Conservation (phyloP, 192 early-diverging fungal genomes). For the Entrophospora sp. region DNA sequence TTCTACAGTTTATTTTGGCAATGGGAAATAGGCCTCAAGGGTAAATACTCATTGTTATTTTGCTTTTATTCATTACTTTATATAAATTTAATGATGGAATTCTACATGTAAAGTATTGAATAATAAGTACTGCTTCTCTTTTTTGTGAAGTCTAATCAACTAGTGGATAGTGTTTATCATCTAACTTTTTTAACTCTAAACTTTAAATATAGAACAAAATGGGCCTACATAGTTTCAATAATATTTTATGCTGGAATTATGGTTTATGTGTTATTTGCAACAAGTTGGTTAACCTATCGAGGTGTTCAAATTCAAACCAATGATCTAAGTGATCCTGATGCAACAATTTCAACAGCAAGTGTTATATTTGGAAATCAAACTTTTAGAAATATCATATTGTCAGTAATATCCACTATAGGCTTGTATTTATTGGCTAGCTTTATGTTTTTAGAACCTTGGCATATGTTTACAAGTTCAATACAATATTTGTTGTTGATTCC, state of each 20-base stretch:
- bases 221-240: constrained; percentile 45
- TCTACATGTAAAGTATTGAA: no score
- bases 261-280: constrained; percentile 47
- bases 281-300: constrained; percentile 36
- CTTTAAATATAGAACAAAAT: constrained; percentile 46
- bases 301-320: constrained; percentile 25
- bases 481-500: constrained; percentile 73
- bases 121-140: no score
- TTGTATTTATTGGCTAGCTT: constrained; percentile 63
- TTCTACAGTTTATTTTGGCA: constrained; percentile 78
- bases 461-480: constrained; percentile 63
- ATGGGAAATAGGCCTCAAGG: constrained; percentile 97
- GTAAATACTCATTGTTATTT: no score
- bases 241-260: constrained; percentile 39
- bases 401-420: constrained; percentile 62
- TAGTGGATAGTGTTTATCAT: constrained; percentile 25
- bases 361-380: constrained; percentile 36
- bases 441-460: constrained; percentile 68
- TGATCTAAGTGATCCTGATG: not conserved
- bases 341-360: not conserved
- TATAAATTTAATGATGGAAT: constrained; percentile 47
- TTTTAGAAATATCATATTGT: constrained; percentile 55
- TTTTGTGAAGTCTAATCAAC: no score
- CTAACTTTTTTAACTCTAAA: not conserved
- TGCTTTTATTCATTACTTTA: no score